Percentiles rank a stretch among this genome's conserved stretches.
Evolutionary conservation across 2,329 filamentous ascomycete genomes (phyloP).

Genomic region (Neocucurbitaria cava): DNA sequence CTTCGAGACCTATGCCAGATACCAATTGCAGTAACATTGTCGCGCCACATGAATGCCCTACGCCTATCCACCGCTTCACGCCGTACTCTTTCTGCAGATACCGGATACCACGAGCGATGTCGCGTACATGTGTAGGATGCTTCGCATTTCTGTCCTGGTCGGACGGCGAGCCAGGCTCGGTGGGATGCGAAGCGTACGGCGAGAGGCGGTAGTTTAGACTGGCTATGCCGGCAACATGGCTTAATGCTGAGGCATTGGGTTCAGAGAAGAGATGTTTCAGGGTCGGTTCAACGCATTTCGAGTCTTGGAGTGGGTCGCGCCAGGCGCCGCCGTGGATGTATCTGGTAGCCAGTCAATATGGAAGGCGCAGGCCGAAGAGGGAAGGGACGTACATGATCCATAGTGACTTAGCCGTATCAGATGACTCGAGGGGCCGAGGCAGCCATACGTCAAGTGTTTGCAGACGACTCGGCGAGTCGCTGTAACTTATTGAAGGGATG

Average conservation of each 20-base stretch:
- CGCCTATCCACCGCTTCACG: slow-evolving; percentile 60
- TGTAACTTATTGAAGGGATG: slow-evolving; percentile 37
- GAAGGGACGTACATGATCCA: slow-evolving; percentile 45
- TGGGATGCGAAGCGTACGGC: slow-evolving; percentile 53
- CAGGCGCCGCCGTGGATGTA: slow-evolving; percentile 61
- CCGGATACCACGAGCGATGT: slow-evolving; percentile 61
- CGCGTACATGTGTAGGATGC: slow-evolving; percentile 68
- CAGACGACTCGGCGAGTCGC: slow-evolving; percentile 33
- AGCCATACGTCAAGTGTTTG: slow-evolving; percentile 55
- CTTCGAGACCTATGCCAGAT: slow-evolving; percentile 19
- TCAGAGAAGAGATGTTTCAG: slow-evolving; percentile 45
- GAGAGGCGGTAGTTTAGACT: slow-evolving; percentile 71
- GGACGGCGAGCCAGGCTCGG: slow-evolving; percentile 56
- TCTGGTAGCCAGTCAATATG: slow-evolving; percentile 21
- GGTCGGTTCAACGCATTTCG: slow-evolving; percentile 45
- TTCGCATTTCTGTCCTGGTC: slow-evolving; percentile 56
- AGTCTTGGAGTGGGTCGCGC: slow-evolving; percentile 54
- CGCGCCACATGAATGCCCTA: slow-evolving; percentile 70
- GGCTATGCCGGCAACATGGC: slow-evolving; percentile 64
- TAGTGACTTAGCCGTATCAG: slow-evolving; percentile 21
- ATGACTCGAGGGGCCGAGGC: slow-evolving; percentile 38
- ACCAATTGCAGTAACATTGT: slow-evolving; percentile 67
- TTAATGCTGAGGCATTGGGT: slow-evolving; percentile 7
- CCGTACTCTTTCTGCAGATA: slow-evolving; percentile 58
- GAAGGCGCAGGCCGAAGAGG: not conserved